Base-by-base conservation (phyloP, 768 basidiomycete genomes). In the Harrya chromipes region DNA sequence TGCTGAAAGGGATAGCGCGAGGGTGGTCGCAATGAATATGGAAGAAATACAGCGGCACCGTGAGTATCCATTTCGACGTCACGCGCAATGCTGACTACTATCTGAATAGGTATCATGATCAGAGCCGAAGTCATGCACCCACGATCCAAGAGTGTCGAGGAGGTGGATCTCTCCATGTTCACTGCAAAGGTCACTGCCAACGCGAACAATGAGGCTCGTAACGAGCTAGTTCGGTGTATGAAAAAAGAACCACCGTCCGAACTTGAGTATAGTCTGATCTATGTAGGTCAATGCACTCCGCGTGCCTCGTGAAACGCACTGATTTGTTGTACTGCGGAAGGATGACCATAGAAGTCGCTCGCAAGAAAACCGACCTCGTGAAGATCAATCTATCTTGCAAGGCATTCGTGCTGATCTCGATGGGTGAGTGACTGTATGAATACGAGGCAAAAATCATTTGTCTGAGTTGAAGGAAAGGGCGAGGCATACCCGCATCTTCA, bases 31-130 rank as follows among this genome's bases (percentile, higher is more conserved):
- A 10, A 91, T 93, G 89, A 76, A 70, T 21, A 78, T 52, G 20
- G 17, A 42, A n/a, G 58, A 72, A 19, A 80, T 83, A 4, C 44
- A 70, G 13, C 73, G 82, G 2, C 74, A 73, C 27, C 21, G 34
- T 24, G 13, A 41, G 52, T 42, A 17, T 26, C 8, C 12, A 16
- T 44, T 34, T 8, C 4, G 8, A 23, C 4, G 4, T 27, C 7
- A 10, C 8, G 11, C 2, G 16, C 2, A 26, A 11, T 16, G 6
- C 34, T 49, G 5, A 49, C 3, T 19, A 9, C 24, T 13, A 6
- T 24, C 13, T 34, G 41, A 48, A 13, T 34, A 84, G 87, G 83
- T 7, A 73, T 95, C 29, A 75, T 81, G 43, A 92, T 97, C 52
- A 79, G 80, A 46, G 89, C 90, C 0, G 81, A 86, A 48, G 81